Conservation (phyloP, 23 red algal genomes). For the Gracilariopsis chorda region DNA sequence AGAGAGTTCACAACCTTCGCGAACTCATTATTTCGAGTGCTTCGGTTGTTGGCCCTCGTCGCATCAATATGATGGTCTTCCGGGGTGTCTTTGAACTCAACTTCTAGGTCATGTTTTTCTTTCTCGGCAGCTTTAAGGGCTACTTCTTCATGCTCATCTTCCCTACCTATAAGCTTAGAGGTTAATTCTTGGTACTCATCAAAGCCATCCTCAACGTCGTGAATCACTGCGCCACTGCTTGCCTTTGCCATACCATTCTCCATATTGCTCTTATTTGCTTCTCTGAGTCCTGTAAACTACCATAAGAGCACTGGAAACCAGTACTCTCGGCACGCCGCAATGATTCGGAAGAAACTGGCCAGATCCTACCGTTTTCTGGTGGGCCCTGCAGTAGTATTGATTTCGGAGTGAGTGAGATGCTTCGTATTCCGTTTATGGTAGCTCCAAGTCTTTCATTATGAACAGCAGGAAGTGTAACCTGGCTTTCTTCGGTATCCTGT, state of each 20-base stretch:
- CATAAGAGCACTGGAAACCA: background rate
- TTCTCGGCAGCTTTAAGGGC: background rate
- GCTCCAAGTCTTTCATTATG: no score
- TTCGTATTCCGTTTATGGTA: no score
- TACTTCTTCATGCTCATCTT: constrained; percentile 16
- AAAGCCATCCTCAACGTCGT: background rate
- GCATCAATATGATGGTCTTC: background rate
- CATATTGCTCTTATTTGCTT: background rate
- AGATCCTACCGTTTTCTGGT: no score
- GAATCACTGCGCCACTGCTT: no score
- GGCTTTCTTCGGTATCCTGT: no score
- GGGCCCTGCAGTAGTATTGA: no score
- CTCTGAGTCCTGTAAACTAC: background rate
- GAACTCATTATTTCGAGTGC: background rate
- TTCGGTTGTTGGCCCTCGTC: background rate
- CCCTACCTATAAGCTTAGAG: background rate
- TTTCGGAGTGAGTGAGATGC: no score
- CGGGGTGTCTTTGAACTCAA: constrained; percentile 40
- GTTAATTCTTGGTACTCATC: constrained; percentile 1
- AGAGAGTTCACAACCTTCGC: constrained; percentile 12
- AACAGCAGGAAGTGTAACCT: no score
- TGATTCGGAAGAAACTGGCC: no score
- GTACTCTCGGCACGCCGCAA: no score
- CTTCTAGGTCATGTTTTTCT: background rate
- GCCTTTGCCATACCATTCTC: background rate